Base-by-base conservation (phyloP, 768 basidiomycete genomes). In the Leucocoprinus birnbaumii region DNA sequence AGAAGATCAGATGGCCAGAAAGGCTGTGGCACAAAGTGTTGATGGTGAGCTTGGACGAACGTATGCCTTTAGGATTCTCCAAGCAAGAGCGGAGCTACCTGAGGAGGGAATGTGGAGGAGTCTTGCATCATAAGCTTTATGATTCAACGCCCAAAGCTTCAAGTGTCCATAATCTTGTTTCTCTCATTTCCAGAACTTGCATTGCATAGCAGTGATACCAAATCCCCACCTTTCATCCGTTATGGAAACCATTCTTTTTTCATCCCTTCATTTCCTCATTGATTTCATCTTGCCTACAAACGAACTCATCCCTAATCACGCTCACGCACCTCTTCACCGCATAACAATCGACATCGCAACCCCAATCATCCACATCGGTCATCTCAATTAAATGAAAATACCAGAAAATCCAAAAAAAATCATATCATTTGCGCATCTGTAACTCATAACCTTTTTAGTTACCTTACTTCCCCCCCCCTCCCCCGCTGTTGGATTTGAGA, bases 21-120 rank as follows among this genome's bases (percentile, higher is more conserved):
- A 3, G 49, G 59, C 2, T 27, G n/a, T 49, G n/a, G 25, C 48
- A n/a, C 64, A 59, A 10, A 52, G 65, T 2, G 62, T 61, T 13
- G 66, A 72, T 18, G 76, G 74, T 0, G 76, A 72, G 22, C 76
- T 84, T 40, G 82, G 83, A 1, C 74, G 83, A 44, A 77, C 75
- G 58, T 80, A 75, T 44, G 89, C 89, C 1, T 64, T 85, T 58
- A 83, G 76, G 69, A 92, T 92, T 48, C 70, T 91, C 48, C 78
- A 90, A 64, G 81, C 82, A 19, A 78, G 87, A 47, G 86, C 80
- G 59, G 78, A 81, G 66, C 59, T 91, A 22, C 89, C 89, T 2
- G 79, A 78, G 56, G 79, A 78, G 55, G 85, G 88, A 35, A 90
- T 91, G 88, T 91, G 88, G 88, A 78, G 87, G 62, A 91, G 89